These are phyloP conservation scores for Sugiyamaella castrensis DNA, from an alignment of 1,139 yeast genomes.

Conservation along the genomic window DNA sequence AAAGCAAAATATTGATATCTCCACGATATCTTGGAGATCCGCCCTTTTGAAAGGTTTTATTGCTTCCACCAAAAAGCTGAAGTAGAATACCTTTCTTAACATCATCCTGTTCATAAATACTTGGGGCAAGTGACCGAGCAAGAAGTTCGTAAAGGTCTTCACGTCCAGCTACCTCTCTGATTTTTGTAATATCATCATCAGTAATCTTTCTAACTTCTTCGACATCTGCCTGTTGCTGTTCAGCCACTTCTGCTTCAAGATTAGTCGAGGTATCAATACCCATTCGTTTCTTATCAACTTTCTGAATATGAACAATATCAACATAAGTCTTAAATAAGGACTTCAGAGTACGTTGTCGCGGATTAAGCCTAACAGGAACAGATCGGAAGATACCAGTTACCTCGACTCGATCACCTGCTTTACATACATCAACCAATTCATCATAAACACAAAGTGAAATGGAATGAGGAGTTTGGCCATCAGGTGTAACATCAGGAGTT, in stretches of 20 bases:
- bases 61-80: conserved; percentile 94
- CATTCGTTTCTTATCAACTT: conserved; percentile 75
- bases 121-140: conserved; percentile 91
- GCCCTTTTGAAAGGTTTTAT: conserved; percentile 83
- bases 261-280: conserved; percentile 74
- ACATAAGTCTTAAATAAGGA: conserved; percentile 86
- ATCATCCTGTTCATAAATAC: conserved; percentile 92
- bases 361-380: conserved; percentile 82
- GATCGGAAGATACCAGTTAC: conserved; percentile 95
- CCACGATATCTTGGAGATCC: conserved; percentile 87
- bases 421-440: conserved; percentile 87
- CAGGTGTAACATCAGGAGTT: conserved; percentile 97
- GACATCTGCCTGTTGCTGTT: conserved; percentile 46
- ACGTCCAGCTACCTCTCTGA: conserved; percentile 60
- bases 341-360: conserved; percentile 80
- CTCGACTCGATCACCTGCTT: conserved; percentile 96
- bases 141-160: conserved; percentile 83
- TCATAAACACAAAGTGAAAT: conserved; percentile 93
- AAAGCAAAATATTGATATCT: conserved; percentile 80
- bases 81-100: conserved; percentile 91
- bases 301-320: conserved; percentile 90
- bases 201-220: conserved; percentile 72
- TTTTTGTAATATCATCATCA: conserved; percentile 63
- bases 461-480: conserved; percentile 98
- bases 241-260: conserved; percentile 29